Evolutionary conservation across 306 rosid species (phyloP), one percentile per base, ranked within the genome.

Genomic region (Vigna mungo): DNA sequence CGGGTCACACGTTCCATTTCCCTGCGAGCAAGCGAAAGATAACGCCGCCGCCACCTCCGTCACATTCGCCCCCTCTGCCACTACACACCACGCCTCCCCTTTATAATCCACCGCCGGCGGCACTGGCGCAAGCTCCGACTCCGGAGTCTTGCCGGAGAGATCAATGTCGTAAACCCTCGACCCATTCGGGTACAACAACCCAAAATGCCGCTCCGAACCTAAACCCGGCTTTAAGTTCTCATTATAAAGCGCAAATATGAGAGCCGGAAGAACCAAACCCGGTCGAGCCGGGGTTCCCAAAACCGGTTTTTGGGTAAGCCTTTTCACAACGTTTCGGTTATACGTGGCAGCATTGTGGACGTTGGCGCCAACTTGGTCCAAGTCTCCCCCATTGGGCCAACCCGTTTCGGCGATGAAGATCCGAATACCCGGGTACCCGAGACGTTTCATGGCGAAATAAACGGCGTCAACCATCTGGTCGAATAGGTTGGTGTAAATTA

Each of bases 391-490:
- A 44, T 88, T 94, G 78, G 97, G 98, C 98, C 98, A 94, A 70
- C 98, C 98, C 76, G 96, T 94, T 85, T 94, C 97, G 2, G 97
- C 96, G 1, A 94, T 85, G 36, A 85, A 92, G 25, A 94, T 70
- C 27, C 88, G 91, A 39, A 88, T 72, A 18, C 59, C 76, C 39
- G 96, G 90, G 25, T 63, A 94, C 54, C 98, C 96, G 54, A 92
- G 62, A 0, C 90, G 64, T n/a, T 81, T 81, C 97, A 94, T 94
- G 0, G 96, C 97, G 80, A 87, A 94, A 81, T 86, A 76, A 17
- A 94, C 83, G 6, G 96, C 87, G 68, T 94, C 97, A 9, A 94
- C 87, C 98, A 94, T 94, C 51, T 94, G 98, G 15, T 94, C 98
- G 48, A 94, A 89, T 13, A 94, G 73, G 54, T 90, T 94, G 16